Base-by-base conservation (phyloP, 73 alveolate species). In the Paramecium biaurelia region DNA sequence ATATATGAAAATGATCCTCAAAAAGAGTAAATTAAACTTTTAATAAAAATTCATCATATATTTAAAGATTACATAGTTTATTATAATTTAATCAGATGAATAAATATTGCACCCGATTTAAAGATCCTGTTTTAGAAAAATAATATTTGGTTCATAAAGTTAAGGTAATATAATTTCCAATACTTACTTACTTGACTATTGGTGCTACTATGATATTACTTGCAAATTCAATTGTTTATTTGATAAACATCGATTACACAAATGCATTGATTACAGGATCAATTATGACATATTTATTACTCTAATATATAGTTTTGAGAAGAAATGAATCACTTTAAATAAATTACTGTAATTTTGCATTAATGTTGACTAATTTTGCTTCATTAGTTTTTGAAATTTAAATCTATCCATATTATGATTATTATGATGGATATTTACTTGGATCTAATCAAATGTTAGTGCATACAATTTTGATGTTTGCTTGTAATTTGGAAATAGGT, bases 381-480 rank as follows among this genome's bases (percentile, higher is more conserved):
- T 63, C 45, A 26, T 32, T 63, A 9, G 26, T 63, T 12, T 63
- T 63, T 63, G 84, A 63, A 63, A 63, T 63, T 21, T 18, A 11
- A 53, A 53, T 53, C 32, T 53, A 53, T 23, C 68, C 68, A 15
- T 18, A 18, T 0, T 53, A 53, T 53, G 68, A 53, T 63, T 63
- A 30, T 63, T 63, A 63, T 14, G 84, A 63, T 63, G 84, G 84
- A 1, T 63, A 63, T 32, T 63, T 63, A 63, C 45, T 63, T 63
- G 84, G 84, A 12, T 63, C 84, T 12, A 63, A 63, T 63, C 28
- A 63, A 24, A 30, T 30, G 84, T 34, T 63, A 14, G 84, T 63
- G 21, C 84, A 63, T 63, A 63, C 84, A 26, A 63, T 63, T 23
- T 30, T 63, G 26, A 63, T 63, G 84, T 63, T 63, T 63, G 84